Percentiles rank a stretch among this genome's conserved stretches.
phyloP scores from a whole-genome alignment of 2,329 filamentous ascomycete genomes.

The Botrytis byssoidea region DNA sequence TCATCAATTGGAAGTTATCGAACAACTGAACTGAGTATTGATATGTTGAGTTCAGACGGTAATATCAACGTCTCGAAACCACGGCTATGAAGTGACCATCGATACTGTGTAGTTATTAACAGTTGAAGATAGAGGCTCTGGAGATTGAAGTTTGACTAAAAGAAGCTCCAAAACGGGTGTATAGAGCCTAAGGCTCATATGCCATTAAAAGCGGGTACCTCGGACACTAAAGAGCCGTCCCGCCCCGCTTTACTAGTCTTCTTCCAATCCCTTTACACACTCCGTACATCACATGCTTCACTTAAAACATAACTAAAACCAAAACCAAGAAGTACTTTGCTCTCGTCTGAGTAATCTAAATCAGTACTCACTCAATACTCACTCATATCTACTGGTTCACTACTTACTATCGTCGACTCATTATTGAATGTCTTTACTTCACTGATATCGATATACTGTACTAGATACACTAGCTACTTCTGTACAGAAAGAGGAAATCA shows the following conservation, averaged over 20 bases:
- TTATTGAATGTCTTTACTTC: background rate
- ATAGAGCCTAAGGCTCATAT: background rate
- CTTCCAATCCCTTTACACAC: background rate
- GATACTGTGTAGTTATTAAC: background rate
- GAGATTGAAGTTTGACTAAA: background rate
- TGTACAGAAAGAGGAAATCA: background rate
- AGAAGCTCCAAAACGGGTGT: background rate
- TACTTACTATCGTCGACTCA: background rate
- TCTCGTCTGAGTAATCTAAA: background rate
- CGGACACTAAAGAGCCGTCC: constrained; percentile 1
- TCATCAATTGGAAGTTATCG: background rate
- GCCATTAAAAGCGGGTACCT: background rate
- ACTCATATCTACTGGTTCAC: background rate
- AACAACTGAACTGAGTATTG: background rate
- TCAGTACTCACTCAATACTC: background rate
- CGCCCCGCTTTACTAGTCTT: constrained; percentile 4
- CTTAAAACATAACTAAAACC: constrained; percentile 6
- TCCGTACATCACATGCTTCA: constrained; percentile 12
- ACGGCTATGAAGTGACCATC: background rate
- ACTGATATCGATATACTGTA: background rate
- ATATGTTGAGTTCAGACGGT: background rate
- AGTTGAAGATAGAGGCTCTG: too few relatives aligned
- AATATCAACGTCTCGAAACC: too few relatives aligned
- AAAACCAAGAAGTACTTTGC: background rate
- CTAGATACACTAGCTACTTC: background rate